A percentile compares a stretch with the other conserved stretches of the same genome.
These are phyloP conservation scores for Trichoderma aggressivum DNA, from an alignment of 2,329 filamentous ascomycete species.

Conservation along the genomic window DNA sequence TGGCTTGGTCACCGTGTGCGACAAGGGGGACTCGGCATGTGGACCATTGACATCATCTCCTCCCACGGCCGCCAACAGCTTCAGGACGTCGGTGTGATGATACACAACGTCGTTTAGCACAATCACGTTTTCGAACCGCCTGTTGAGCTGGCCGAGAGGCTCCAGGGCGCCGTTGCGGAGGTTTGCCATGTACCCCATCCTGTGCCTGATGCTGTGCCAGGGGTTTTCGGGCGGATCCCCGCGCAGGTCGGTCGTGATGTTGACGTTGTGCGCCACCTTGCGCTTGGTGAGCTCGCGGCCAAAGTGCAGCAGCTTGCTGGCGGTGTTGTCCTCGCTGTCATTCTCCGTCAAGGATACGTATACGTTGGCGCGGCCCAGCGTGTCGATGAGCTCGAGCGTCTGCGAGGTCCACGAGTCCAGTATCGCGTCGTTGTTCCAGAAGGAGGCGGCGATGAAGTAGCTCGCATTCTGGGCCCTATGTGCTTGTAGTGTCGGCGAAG, in stretches of 20 bases:
- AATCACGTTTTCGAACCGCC: constrained; percentile 19
- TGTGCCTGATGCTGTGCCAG: constrained; percentile 15
- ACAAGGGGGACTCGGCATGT: not conserved
- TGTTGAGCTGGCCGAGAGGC: constrained; percentile 7
- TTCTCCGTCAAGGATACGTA: constrained; percentile 20
- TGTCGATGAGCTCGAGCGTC: constrained; percentile 18
- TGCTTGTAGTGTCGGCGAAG: constrained; percentile 14
- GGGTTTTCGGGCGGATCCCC: constrained; percentile 17
- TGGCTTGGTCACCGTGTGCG: not conserved
- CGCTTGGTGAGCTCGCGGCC: constrained; percentile 16
- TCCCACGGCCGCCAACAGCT: constrained; percentile 17
- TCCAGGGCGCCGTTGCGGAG: constrained; percentile 20
- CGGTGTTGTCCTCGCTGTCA: constrained; percentile 19
- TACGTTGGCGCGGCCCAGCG: constrained; percentile 15
- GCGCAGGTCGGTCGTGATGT: constrained; percentile 17
- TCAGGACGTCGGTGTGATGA: constrained; percentile 19
- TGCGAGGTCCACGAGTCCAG: constrained; percentile 16
- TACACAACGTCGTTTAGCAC: constrained; percentile 19
- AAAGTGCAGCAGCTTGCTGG: constrained; percentile 19
- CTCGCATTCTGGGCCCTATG: constrained; percentile 16
- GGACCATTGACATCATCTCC: constrained; percentile 12
- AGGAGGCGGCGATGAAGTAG: constrained; percentile 20
- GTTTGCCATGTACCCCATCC: constrained; percentile 20
- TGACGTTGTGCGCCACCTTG: constrained; percentile 16
- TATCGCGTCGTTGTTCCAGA: constrained; percentile 18